Percentiles rank a stretch among this genome's conserved stretches.
Evolutionary conservation across 352 stramenopile genomes (phyloP).

Genomic region (Phytopythium sindhum): DNA sequence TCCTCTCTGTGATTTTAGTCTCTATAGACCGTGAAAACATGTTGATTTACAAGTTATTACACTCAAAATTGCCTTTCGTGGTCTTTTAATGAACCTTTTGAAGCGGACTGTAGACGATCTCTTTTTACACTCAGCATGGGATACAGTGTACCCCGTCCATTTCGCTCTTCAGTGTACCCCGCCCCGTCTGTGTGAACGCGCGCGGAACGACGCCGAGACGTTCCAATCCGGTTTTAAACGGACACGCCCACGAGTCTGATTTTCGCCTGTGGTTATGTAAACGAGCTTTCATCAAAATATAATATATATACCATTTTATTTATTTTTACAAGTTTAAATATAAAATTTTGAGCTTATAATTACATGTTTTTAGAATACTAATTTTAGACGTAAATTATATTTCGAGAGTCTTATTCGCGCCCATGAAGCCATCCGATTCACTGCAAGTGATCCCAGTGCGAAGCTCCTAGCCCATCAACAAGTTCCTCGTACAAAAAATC

Average conservation of each 20-base stretch:
- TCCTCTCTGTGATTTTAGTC: too few relatives aligned
- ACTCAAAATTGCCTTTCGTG: too few relatives aligned
- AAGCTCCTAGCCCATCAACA: too few relatives aligned
- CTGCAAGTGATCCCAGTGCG: background rate
- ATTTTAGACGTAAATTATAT: background rate
- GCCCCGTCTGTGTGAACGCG: slow-evolving; percentile 3
- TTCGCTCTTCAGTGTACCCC: background rate
- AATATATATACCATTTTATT: background rate
- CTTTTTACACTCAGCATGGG: background rate
- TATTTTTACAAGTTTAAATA: too few relatives aligned
- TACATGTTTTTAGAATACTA: too few relatives aligned
- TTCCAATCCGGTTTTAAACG: background rate
- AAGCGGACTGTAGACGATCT: background rate
- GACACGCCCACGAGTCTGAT: background rate
- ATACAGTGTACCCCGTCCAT: too few relatives aligned
- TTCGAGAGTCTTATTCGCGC: background rate
- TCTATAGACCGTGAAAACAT: background rate
- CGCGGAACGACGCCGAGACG: slow-evolving; percentile 1
- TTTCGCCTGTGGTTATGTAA: background rate
- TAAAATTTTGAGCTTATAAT: too few relatives aligned
- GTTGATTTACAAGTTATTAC: too few relatives aligned
- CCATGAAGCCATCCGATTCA: background rate
- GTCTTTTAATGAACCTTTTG: background rate
- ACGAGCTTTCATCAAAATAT: background rate
- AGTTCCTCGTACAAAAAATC: background rate